phyloP scores from a whole-genome alignment of 257 asterid genomes.

The Fraxinus pennsylvanica region DNA sequence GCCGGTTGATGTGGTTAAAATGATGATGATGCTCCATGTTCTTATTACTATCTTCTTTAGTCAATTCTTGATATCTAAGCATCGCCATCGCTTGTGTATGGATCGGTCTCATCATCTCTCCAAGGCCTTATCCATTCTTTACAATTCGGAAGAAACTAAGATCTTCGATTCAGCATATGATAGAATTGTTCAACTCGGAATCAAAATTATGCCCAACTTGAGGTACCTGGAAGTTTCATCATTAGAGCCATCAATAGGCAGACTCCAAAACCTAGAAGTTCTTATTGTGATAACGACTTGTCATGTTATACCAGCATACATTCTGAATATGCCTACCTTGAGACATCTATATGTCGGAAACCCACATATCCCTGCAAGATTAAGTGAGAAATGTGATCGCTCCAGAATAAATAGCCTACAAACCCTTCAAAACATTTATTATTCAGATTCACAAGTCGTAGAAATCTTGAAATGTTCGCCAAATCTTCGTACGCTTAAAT shows the following conservation, averaged over 20 bases:
- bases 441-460: neutral
- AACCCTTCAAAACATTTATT: neutral
- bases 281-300: neutral
- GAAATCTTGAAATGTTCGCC: neutral
- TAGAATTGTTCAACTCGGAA: neutral
- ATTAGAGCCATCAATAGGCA: neutral
- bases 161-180: no score
- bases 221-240: neutral
- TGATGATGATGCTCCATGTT: neutral
- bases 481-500: neutral
- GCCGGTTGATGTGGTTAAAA: no score
- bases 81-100: neutral
- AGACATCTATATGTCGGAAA: neutral
- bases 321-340: neutral
- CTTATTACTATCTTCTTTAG: neutral
- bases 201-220: neutral
- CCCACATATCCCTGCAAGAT: rapidly evolving
- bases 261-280: neutral
- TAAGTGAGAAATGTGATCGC: neutral
- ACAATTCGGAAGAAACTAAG: neutral
- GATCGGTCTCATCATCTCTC: neutral
- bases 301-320: neutral
- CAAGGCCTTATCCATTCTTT: neutral
- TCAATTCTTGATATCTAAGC: neutral
- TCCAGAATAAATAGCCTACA: neutral